phyloP scores from a whole-genome alignment of 805 yeast species.

The Hanseniaspora lachancei region DNA sequence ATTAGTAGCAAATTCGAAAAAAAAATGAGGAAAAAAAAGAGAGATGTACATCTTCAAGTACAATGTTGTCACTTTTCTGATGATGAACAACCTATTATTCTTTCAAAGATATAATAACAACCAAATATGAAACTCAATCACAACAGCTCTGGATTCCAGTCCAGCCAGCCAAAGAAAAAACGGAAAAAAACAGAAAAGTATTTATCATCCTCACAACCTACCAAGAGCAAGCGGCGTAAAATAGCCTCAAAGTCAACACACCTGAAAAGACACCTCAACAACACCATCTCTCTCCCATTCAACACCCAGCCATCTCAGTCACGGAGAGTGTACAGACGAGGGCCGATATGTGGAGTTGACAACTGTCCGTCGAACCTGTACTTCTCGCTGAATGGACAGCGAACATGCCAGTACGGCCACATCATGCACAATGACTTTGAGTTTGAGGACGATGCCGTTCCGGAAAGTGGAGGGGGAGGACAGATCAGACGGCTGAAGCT shows the following conservation, averaged over 20 bases:
- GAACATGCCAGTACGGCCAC: conserved; percentile 84
- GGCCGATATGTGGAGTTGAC: conserved; percentile 78
- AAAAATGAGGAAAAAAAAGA: no score
- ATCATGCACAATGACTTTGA: conserved; percentile 70
- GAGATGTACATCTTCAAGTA: no score
- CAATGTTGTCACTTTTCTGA: no score
- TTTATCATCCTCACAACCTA: neutral
- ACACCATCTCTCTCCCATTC: neutral
- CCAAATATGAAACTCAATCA: neutral
- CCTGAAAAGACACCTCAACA: neutral
- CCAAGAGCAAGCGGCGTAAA: neutral
- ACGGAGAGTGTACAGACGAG: conserved; percentile 42
- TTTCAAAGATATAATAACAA: no score
- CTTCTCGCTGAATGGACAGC: conserved; percentile 59
- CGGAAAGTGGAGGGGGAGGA: conserved; percentile 29
- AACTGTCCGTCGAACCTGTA: conserved; percentile 76
- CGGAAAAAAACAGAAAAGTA: neutral
- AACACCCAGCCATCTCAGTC: neutral
- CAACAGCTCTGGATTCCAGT: conserved; percentile 4
- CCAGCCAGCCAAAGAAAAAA: neutral
- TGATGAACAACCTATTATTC: neutral
- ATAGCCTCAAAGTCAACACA: neutral
- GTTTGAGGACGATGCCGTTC: conserved; percentile 52
- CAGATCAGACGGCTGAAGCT: conserved; percentile 30
- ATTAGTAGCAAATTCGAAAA: no score